A percentile compares a stretch with the other conserved stretches of the same genome.
Evolutionary conservation across 179 eudicot genomes (phyloP).

Genomic region (Spergularia azorica): DNA sequence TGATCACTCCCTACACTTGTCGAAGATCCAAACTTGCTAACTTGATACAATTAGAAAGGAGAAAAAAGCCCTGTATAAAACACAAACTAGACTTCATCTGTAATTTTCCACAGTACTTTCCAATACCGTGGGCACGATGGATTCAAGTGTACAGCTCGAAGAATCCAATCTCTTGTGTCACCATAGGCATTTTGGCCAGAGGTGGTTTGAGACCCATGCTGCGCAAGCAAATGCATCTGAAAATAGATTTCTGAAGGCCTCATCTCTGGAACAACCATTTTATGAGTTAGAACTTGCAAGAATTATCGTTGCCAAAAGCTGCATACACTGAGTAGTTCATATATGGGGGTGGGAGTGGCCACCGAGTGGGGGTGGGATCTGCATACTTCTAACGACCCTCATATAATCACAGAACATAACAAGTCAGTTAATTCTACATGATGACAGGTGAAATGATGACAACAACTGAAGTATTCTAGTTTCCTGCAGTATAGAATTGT

Average conservation of each 20-base stretch:
- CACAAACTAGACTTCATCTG: neutral
- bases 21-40: neutral
- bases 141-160: slow-evolving; percentile 78
- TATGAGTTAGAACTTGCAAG: slow-evolving; percentile 2
- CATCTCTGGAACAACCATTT: slow-evolving; percentile 34
- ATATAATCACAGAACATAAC: no score
- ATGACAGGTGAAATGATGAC: no score
- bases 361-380: no score
- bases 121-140: slow-evolving; percentile 88
- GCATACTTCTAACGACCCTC: no score
- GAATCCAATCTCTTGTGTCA: slow-evolving; percentile 57
- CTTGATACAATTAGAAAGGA: slow-evolving; percentile 2
- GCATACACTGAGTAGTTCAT: no score
- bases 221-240: slow-evolving; percentile 86
- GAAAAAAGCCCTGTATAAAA: neutral
- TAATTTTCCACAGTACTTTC: slow-evolving; percentile 51
- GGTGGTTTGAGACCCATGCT: slow-evolving; percentile 34
- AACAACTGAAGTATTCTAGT: no score
- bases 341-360: no score
- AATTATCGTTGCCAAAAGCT: neutral
- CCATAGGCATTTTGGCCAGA: slow-evolving; percentile 35
- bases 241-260: slow-evolving; percentile 79
- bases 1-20: neutral
- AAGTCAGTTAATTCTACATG: no score
- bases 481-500: no score